Conservation (phyloP, 345 rosid genomes). For the Gossypium longicalyx region DNA sequence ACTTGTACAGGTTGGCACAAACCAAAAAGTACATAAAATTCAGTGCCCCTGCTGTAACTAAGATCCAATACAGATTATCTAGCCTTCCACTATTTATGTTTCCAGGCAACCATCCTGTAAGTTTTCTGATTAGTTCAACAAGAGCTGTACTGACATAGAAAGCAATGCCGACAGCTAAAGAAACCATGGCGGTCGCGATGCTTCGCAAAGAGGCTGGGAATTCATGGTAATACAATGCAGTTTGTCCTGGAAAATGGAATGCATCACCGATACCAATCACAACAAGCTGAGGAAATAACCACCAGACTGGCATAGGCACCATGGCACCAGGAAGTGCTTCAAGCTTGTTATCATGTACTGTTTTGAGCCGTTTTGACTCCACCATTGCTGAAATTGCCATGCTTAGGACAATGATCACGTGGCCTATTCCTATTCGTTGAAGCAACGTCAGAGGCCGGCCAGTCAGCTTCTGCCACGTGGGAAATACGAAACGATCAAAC, state of each 20-base stretch:
- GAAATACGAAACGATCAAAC: constrained; percentile 25
- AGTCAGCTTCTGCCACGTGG: constrained; percentile 25
- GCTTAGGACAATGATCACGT: constrained; percentile 23
- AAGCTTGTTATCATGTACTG: constrained; percentile 7
- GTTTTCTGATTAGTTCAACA: constrained; percentile 23
- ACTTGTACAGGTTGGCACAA: constrained; percentile 9
- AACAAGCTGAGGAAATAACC: constrained; percentile 40
- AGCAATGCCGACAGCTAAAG: constrained; percentile 27
- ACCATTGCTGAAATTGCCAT: constrained; percentile 28
- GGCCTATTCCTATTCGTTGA: constrained; percentile 36
- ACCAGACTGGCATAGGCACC: constrained; percentile 29
- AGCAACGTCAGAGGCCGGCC: constrained; percentile 15
- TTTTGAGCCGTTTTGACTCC: constrained; percentile 34
- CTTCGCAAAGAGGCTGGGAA: constrained; percentile 27
- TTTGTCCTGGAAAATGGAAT: constrained; percentile 39
- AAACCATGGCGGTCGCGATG: constrained; percentile 33
- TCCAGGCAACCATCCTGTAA: constrained; percentile 36
- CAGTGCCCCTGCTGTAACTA: constrained; percentile 2
- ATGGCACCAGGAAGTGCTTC: background rate
- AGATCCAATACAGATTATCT: constrained; percentile 33
- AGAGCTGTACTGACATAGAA: constrained; percentile 36
- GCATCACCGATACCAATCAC: constrained; percentile 41
- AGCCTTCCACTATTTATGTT: constrained; percentile 36
- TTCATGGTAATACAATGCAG: constrained; percentile 33
- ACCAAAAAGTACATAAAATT: constrained; percentile 12